Evolutionary conservation across 2,329 filamentous ascomycete species (phyloP), one percentile per base, ranked within the genome.

Genomic region (Colletotrichum incanum): DNA sequence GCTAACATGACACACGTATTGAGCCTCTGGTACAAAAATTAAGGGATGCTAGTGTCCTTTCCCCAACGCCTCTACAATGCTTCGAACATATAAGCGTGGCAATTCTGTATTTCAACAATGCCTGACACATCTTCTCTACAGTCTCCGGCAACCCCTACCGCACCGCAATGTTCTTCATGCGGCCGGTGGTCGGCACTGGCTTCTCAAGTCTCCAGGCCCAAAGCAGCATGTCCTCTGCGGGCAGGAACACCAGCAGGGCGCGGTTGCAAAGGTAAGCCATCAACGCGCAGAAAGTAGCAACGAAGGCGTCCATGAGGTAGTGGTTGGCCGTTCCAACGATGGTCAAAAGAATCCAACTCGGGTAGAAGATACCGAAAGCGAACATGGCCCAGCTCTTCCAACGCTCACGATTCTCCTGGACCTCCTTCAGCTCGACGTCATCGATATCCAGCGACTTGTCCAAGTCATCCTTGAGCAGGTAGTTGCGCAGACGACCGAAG

Each of bases 301-400:
- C 91, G 26, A 92, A 84, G 0, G 92, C 91, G 79, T 93, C 92
- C 5, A 93, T 84, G 58, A 92, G 87, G 78, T 93, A 87, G 75
- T 87, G 90, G 76, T 92, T 92, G 43, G 89, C 90, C 0, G 89
- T 91, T 20, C 89, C 86, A 37, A 92, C 86, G 71, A 92, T 91
- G 39, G 86, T 87, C 0, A 86, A 82, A 60, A 91, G 77, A 63
- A 90, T 88, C 76, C 87, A 85, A 6, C 79, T 75, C 1, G 88
- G 88, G 76, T 90, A 90, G 58, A 82, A 80, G 23, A 90, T 70
- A 39, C 88, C 88, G 20, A 88, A 60, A 26, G 74, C 77, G 50
- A 79, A 80, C 58, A 80, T 78, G 28, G 70, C 41, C 68, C 77
- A 74, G 45, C 74, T 49, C 75, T 79, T 80, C 31, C 78, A 75